phyloP scores from a whole-genome alignment of 805 yeast genomes.

The Ogataea populi-albae region DNA sequence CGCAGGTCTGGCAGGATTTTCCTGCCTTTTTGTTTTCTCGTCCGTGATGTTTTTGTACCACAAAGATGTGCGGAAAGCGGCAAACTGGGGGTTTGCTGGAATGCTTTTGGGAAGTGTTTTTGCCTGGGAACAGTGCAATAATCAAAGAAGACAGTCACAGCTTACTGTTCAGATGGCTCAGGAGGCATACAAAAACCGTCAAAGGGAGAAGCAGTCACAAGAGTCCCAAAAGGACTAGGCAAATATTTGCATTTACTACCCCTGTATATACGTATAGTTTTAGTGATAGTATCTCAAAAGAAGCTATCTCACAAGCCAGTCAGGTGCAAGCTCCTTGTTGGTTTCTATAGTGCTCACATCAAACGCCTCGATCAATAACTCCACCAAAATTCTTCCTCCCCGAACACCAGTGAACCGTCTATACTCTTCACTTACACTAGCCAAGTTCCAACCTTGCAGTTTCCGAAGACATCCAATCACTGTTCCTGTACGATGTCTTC shows the following conservation, averaged over 20 bases:
- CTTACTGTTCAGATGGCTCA: constrained; percentile 69
- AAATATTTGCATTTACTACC: background rate
- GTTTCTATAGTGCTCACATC: constrained; percentile 46
- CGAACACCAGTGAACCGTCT: constrained; percentile 89
- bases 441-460: constrained; percentile 96
- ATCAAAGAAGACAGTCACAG: constrained; percentile 61
- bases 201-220: constrained; percentile 34
- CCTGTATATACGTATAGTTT: too few relatives aligned
- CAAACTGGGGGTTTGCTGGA: constrained; percentile 83
- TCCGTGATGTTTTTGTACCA: constrained; percentile 65
- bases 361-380: constrained; percentile 77
- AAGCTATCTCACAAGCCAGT: constrained; percentile 39
- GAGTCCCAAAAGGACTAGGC: too few relatives aligned
- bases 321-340: constrained; percentile 42
- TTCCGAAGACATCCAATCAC: constrained; percentile 91
- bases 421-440: constrained; percentile 89
- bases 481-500: constrained; percentile 95
- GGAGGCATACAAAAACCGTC: constrained; percentile 35
- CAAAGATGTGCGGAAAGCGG: constrained; percentile 57
- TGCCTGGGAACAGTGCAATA: constrained; percentile 92
- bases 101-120: constrained; percentile 74
- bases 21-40: constrained; percentile 68
- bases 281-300: too few relatives aligned
- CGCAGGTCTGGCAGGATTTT: constrained; percentile 72
- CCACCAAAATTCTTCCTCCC: constrained; percentile 91